Evolutionary conservation across 2,329 filamentous ascomycete species (phyloP).

Genomic region (Parascedosporium putredinis): DNA sequence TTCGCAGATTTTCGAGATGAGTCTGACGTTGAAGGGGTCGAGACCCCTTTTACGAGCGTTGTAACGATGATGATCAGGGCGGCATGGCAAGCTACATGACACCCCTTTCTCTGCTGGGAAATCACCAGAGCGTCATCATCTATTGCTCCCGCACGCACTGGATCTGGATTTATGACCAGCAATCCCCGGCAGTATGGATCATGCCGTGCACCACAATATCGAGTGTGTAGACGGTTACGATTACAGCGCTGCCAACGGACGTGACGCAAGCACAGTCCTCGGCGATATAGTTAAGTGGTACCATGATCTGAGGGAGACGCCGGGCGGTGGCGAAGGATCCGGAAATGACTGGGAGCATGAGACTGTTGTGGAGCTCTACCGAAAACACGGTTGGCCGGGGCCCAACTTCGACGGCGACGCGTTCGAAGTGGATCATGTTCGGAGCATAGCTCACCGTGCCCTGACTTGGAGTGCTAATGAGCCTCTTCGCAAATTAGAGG

Average conservation of each 20-base stretch:
- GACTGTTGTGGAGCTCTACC: constrained; percentile 10
- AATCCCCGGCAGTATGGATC: constrained; percentile 2
- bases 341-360: not conserved
- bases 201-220: constrained; percentile 4
- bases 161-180: constrained; percentile 15
- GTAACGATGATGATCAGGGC: constrained; percentile 10
- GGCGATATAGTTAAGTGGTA: not conserved
- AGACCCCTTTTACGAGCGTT: constrained; percentile 9
- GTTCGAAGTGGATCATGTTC: constrained; percentile 11
- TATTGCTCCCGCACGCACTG: constrained; percentile 18
- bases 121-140: constrained; percentile 16
- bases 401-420: constrained; percentile 13
- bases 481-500: not conserved
- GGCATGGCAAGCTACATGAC: constrained; percentile 19
- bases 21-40: constrained; percentile 11
- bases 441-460: not conserved
- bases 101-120: constrained; percentile 16
- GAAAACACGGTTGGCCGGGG: constrained; percentile 15
- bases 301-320: not conserved
- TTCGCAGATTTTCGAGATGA: constrained; percentile 14
- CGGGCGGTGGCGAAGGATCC: not conserved
- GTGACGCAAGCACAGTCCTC: not conserved
- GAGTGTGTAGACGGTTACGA: not conserved
- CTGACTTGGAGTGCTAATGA: not conserved
- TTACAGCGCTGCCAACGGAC: not conserved